Conservation (phyloP, 2,329 filamentous ascomycete species). For the Elsinoe necatrix region DNA sequence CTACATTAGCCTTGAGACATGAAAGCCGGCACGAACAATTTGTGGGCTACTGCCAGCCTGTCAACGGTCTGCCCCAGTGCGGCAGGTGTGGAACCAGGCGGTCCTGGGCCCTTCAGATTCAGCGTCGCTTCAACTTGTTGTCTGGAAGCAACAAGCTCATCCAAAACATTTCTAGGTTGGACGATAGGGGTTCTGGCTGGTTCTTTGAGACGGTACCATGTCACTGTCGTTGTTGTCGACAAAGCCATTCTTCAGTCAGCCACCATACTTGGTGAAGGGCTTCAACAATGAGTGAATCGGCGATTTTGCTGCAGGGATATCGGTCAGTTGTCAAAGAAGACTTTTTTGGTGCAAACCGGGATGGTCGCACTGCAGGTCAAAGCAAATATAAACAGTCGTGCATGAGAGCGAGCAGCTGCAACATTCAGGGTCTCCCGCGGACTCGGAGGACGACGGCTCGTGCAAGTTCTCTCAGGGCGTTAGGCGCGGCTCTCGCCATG, state of each 20-base stretch:
- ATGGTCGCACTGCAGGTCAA: not conserved
- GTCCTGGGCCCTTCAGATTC: not conserved
- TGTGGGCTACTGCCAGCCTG: not conserved
- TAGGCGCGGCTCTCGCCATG: not conserved
- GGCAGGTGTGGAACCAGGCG: not conserved
- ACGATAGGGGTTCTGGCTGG: not conserved
- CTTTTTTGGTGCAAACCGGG: not conserved
- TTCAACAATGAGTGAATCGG: not conserved
- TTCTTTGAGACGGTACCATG: not conserved
- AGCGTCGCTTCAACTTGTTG: conserved; percentile 1
- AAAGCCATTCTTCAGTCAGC: not conserved
- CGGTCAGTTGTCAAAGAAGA: not conserved
- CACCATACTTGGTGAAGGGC: conserved; percentile 2
- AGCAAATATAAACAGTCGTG: not conserved
- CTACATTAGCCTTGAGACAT: not conserved
- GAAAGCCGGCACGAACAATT: conserved; percentile 2
- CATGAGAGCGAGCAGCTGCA: conserved; percentile 1
- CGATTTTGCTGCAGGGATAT: conserved; percentile 6
- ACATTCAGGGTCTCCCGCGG: not conserved
- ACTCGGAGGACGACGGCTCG: not conserved
- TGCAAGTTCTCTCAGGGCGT: not conserved
- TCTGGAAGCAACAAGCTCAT: not conserved
- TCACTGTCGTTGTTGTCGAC: not conserved
- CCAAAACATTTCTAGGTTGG: not conserved
- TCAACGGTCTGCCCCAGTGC: not conserved